A percentile compares a stretch with the other conserved stretches of the same genome.
These are phyloP conservation scores for Phytophthora constricta DNA, from an alignment of 352 stramenopile species.

Conservation along the genomic window DNA sequence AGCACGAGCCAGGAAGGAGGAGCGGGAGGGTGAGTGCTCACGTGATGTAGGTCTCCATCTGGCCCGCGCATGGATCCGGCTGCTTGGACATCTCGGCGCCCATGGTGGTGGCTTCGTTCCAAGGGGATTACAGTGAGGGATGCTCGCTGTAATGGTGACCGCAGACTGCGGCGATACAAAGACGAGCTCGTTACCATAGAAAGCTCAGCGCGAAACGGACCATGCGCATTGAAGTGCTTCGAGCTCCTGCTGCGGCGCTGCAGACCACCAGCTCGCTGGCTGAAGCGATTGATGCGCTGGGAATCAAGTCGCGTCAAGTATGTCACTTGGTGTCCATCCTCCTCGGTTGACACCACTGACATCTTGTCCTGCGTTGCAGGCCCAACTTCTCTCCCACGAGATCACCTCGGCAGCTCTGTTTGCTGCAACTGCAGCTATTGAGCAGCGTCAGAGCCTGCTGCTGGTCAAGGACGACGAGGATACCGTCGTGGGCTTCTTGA, in stretches of 20 bases:
- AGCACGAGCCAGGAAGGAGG: neutral
- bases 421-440: constrained; percentile 14
- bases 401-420: constrained; percentile 70
- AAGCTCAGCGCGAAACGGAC: constrained; percentile 9
- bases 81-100: constrained; percentile 69
- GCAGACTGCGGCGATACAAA: too few species aligned
- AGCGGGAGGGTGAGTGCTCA: constrained; percentile 40
- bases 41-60: constrained; percentile 83
- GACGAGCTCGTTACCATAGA: neutral
- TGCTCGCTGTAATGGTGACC: too few species aligned
- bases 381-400: constrained; percentile 60
- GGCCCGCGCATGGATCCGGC: constrained; percentile 54
- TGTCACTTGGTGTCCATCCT: constrained; percentile 9
- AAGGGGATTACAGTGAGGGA: neutral
- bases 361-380: too few species aligned
- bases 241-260: constrained; percentile 30
- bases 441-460: constrained; percentile 54
- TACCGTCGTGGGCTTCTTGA: constrained; percentile 61
- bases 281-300: constrained; percentile 50
- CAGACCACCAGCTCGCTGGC: constrained; percentile 21
- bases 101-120: constrained; percentile 38
- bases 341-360: too few species aligned
- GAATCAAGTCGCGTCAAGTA: constrained; percentile 55
- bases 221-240: constrained; percentile 38
- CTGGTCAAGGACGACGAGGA: constrained; percentile 40